Evolutionary conservation across 495 filamentous ascomycete genomes (phyloP), one percentile per base, ranked within the genome.

Genomic region (Thermochaetoides thermophila): DNA sequence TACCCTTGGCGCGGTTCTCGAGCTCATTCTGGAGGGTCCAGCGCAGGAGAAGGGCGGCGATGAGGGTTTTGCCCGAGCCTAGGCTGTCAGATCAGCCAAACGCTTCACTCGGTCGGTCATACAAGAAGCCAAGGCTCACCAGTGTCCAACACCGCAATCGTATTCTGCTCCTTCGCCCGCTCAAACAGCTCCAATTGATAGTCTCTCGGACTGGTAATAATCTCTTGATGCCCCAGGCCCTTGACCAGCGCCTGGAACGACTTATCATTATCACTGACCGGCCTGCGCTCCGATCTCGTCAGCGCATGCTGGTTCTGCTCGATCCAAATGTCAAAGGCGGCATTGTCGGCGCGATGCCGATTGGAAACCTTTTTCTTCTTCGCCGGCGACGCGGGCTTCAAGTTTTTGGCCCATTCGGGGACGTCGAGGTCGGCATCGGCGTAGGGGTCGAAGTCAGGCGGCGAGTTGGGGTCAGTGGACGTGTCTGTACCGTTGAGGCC

Each of bases 31-130:
- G 71, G 12, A 96, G 61, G 14, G 76, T 72, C 42, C 89, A 70
- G 28, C 76, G 75, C 12, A 97, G 61, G 5, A 97, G 69, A 18
- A 96, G 63, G 11, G 84, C 87, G 0, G 91, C 89, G 45, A 97
- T 95, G 16, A 95, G 62, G 0, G 89, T 97, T 52, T 97, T 97
- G 11, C 89, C 89, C n/a, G 91, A 85, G 23, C 89, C 81, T 84
- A 34, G 3, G 3, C 19, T 34, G 25, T 33, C 18, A 31, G 11
- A 13, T 15, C n/a, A 29, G 22, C n/a, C n/a, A n/a, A n/a, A n/a
- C n/a, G n/a, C n/a, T n/a, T n/a, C 3, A 33, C 29, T 48, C 30
- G 41, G 32, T 37, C 5, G 40, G 16, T 15, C 18, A 4, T 22
- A 14, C 2, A 17, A 16, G 12, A 15, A 29, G 13, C 10, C 21